A percentile compares a stretch with the other conserved stretches of the same genome.
Evolutionary conservation across 192 early-diverging fungal genomes (phyloP).

Genomic region (Coemansia sp.): DNA sequence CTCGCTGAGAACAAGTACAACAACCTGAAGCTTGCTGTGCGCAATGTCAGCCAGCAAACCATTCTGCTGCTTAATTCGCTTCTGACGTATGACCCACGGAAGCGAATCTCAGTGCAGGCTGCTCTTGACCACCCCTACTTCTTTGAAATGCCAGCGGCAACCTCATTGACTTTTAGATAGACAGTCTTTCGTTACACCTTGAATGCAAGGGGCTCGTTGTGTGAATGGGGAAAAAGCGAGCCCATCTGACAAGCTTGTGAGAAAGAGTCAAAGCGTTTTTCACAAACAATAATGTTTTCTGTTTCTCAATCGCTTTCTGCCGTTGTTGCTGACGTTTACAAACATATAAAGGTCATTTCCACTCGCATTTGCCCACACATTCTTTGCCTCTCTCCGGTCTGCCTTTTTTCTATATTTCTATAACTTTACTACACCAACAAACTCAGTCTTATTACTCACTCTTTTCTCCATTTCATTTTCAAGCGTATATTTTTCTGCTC

Average conservation of each 20-base stretch:
- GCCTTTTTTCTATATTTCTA: background rate
- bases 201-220: background rate
- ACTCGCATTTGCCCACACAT: too few relatives aligned
- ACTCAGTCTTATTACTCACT: too few relatives aligned
- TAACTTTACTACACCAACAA: background rate
- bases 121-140: slow-evolving; percentile 79
- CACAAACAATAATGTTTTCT: too few relatives aligned
- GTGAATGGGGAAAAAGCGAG: too few relatives aligned
- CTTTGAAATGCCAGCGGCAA: slow-evolving; percentile 63
- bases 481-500: too few relatives aligned
- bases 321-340: too few relatives aligned
- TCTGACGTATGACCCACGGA: slow-evolving; percentile 74
- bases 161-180: background rate
- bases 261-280: background rate
- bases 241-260: too few relatives aligned
- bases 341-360: too few relatives aligned
- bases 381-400: background rate
- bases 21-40: slow-evolving; percentile 60
- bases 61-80: slow-evolving; percentile 64
- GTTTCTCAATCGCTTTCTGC: too few relatives aligned
- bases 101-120: slow-evolving; percentile 63
- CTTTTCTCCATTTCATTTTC: too few relatives aligned
- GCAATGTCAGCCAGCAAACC: slow-evolving; percentile 55
- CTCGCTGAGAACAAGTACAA: slow-evolving; percentile 64
- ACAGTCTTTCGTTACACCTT: background rate